These are phyloP conservation scores for Phaseolus coccineus DNA, from an alignment of 331 rosid species.

Conservation along the genomic window DNA sequence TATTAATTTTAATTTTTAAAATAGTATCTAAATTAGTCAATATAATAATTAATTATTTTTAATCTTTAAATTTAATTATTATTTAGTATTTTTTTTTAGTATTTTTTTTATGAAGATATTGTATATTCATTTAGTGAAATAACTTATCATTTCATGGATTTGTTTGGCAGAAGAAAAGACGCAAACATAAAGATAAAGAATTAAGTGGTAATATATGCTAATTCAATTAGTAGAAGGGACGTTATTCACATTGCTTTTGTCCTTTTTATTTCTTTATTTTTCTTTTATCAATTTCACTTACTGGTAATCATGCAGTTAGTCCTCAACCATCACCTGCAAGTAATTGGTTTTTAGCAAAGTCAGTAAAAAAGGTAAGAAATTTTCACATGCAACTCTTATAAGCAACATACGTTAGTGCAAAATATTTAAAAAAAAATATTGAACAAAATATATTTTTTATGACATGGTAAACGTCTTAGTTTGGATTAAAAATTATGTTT, in stretches of 20 bases:
- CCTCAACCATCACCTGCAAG: constrained; percentile 57
- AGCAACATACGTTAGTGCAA: no score
- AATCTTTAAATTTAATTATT: no score
- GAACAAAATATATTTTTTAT: no score
- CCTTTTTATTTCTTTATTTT: constrained; percentile 11
- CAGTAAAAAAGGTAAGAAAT: constrained; percentile 64
- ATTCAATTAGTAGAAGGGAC: constrained; percentile 5
- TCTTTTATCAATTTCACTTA: constrained; percentile 33
- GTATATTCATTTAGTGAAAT: background rate
- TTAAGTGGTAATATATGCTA: constrained; percentile 59
- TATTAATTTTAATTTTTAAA: no score
- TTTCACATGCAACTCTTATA: no score
- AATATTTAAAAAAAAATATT: no score
- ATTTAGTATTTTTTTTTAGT: no score
- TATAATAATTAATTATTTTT: no score
- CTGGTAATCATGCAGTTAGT: constrained; percentile 58
- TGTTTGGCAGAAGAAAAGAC: constrained; percentile 68
- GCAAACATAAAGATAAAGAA: constrained; percentile 56
- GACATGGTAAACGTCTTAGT: no score
- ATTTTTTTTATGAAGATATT: background rate
- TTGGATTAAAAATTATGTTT: no score
- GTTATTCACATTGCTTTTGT: constrained; percentile 1
- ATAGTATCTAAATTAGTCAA: no score
- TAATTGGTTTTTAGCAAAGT: constrained; percentile 77
- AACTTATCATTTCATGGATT: constrained; percentile 32